A percentile compares a stretch with the other conserved stretches of the same genome.
These are phyloP conservation scores for Lentinula boryana DNA, from an alignment of 768 basidiomycete species.

Conservation along the genomic window DNA sequence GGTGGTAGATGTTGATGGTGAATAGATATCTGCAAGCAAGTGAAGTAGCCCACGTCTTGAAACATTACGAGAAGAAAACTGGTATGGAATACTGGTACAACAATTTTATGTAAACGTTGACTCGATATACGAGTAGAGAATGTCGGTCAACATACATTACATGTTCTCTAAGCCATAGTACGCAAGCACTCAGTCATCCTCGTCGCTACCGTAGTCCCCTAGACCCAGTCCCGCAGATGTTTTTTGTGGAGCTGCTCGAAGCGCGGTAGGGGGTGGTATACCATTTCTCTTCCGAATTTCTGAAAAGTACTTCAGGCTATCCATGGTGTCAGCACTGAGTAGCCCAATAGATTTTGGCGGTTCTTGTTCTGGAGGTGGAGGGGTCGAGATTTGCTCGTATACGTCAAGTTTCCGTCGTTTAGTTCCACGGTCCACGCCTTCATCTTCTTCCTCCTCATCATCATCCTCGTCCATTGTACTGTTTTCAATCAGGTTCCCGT, in stretches of 20 bases:
- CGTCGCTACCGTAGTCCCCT: conserved; percentile 76
- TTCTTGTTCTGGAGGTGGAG: conserved; percentile 21
- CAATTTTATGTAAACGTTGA: too few relatives aligned
- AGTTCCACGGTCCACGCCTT: conserved; percentile 23
- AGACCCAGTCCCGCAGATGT: conserved; percentile 50
- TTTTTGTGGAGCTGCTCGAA: conserved; percentile 23
- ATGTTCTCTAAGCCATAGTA: neutral
- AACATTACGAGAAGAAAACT: conserved; percentile 49
- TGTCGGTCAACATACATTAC: neutral
- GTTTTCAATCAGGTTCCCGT: conserved; percentile 22
- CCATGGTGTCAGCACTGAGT: conserved; percentile 78
- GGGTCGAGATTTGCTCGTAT: conserved; percentile 13
- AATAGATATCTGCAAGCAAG: conserved; percentile 45
- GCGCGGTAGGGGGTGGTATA: conserved; percentile 17
- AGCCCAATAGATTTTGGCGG: conserved; percentile 47
- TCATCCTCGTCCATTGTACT: conserved; percentile 27
- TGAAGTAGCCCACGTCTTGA: conserved; percentile 46
- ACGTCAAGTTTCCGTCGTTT: conserved; percentile 28
- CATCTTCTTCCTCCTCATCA: conserved; percentile 23
- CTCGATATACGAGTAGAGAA: neutral
- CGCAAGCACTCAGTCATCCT: conserved; percentile 29
- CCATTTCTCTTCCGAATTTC: conserved; percentile 75
- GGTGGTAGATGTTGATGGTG: conserved; percentile 42
- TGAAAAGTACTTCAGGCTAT: conserved; percentile 87
- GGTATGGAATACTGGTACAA: conserved; percentile 4